These are phyloP conservation scores for Penstemon davidsonii DNA, from an alignment of 257 asterid genomes.

Conservation along the genomic window DNA sequence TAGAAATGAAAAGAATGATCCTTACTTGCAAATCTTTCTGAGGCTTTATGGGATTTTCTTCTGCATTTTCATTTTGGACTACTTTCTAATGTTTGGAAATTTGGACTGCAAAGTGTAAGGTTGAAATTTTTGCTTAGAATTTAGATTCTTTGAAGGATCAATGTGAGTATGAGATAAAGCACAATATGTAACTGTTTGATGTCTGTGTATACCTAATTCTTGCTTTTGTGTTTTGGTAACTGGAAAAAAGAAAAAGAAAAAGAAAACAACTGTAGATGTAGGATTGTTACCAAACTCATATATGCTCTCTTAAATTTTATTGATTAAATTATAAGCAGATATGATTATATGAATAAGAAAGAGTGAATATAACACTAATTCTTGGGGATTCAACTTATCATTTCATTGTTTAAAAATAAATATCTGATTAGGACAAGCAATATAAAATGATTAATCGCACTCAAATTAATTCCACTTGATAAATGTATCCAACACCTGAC, in stretches of 20 bases:
- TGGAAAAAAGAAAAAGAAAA: neutral
- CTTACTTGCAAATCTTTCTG: too few relatives aligned
- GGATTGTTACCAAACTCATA: neutral
- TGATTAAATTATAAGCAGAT: neutral
- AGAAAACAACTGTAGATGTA: neutral
- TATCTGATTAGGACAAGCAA: too few relatives aligned
- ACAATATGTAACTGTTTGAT: neutral
- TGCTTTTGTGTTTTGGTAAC: slow-evolving; percentile 15
- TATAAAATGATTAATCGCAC: too few relatives aligned
- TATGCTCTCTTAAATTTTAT: neutral
- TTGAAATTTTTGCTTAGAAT: neutral
- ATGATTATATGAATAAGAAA: too few relatives aligned
- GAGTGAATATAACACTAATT: too few relatives aligned
- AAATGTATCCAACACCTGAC: too few relatives aligned
- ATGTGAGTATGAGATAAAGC: neutral
- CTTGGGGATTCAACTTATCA: too few relatives aligned
- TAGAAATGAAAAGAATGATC: too few relatives aligned
- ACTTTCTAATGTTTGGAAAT: neutral
- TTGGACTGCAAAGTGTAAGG: slow-evolving; percentile 1
- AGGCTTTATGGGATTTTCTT: too few relatives aligned
- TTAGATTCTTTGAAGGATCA: neutral
- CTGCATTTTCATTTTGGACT: too few relatives aligned
- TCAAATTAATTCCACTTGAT: too few relatives aligned
- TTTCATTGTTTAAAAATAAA: too few relatives aligned
- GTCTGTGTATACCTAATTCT: slow-evolving; percentile 23